phyloP scores from a whole-genome alignment of 176 grass and related monocot genomes.

The Triticum monococcum region DNA sequence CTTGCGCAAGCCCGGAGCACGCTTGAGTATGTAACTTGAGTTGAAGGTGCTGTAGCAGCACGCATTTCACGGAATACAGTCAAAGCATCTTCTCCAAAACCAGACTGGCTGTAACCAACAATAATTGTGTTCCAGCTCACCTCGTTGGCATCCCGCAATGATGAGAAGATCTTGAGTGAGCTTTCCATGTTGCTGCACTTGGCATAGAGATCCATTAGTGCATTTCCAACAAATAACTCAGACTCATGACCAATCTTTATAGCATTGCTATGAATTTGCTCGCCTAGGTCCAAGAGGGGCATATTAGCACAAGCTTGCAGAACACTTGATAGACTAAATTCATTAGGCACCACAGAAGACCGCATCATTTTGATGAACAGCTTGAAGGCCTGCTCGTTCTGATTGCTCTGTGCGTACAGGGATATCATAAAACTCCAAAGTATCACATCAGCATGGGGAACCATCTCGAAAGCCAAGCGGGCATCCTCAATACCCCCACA shows the following conservation, averaged over 20 bases:
- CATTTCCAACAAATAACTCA: conserved; percentile 70
- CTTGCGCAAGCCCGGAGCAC: conserved; percentile 66
- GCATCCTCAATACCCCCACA: too few relatives aligned
- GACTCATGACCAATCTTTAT: conserved; percentile 63
- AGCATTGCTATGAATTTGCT: conserved; percentile 46
- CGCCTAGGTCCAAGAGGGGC: conserved; percentile 30
- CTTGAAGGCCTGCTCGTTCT: conserved; percentile 40
- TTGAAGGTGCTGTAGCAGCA: conserved; percentile 26
- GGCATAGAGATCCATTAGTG: conserved; percentile 73
- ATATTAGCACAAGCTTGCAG: conserved; percentile 56
- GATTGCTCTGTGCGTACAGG: conserved; percentile 48
- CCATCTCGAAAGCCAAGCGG: too few relatives aligned
- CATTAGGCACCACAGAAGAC: conserved; percentile 58
- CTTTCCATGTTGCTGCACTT: conserved; percentile 68
- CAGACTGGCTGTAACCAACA: conserved; percentile 52
- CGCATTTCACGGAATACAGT: conserved; percentile 55
- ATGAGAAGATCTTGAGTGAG: conserved; percentile 43
- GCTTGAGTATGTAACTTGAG: conserved; percentile 78
- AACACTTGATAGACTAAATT: conserved; percentile 45
- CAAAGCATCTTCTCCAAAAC: conserved; percentile 59
- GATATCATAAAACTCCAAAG: conserved; percentile 51
- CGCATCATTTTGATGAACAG: conserved; percentile 3
- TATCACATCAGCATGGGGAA: background rate
- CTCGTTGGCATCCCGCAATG: conserved; percentile 46
- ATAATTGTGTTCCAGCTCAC: conserved; percentile 85